Conservation (phyloP, 2,329 filamentous ascomycete species). For the Saccharata proteae region DNA sequence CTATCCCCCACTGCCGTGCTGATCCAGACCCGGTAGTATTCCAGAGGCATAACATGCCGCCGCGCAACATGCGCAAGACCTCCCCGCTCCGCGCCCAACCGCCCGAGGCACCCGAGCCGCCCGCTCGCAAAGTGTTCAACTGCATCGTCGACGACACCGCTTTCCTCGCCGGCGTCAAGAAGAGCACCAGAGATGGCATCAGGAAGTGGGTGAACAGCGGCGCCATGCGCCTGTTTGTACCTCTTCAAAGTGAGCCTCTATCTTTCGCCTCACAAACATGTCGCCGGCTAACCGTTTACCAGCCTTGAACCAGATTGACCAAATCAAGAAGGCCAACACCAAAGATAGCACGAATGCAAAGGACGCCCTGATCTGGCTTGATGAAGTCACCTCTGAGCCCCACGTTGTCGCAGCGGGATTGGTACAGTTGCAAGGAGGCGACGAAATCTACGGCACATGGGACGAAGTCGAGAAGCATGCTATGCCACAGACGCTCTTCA, state of each 20-base stretch:
- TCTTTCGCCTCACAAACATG: too few species aligned
- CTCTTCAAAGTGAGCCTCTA: conserved; percentile 37
- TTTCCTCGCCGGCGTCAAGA: conserved; percentile 38
- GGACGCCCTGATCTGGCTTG: conserved; percentile 39
- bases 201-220: conserved; percentile 39
- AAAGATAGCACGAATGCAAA: conserved; percentile 33
- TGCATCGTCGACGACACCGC: conserved; percentile 42
- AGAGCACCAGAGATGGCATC: conserved; percentile 39
- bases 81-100: conserved; percentile 8
- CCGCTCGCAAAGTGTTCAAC: conserved; percentile 37
- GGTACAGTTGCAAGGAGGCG: conserved; percentile 36
- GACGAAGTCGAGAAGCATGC: conserved; percentile 37
- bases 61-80: conserved; percentile 5
- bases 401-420: conserved; percentile 19
- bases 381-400: conserved; percentile 36
- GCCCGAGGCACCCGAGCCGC: conserved; percentile 8
- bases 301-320: conserved; percentile 36
- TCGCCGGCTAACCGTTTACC: conserved; percentile 12
- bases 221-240: conserved; percentile 38
- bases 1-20: too few species aligned
- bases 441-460: conserved; percentile 36
- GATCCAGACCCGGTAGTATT: too few species aligned
- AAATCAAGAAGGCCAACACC: conserved; percentile 29
- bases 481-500: conserved; percentile 37
- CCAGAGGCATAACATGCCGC: too few species aligned